A percentile compares a stretch with the other conserved stretches of the same genome.
Conservation (phyloP, 495 filamentous ascomycete species). For the Daldinia childiae region DNA sequence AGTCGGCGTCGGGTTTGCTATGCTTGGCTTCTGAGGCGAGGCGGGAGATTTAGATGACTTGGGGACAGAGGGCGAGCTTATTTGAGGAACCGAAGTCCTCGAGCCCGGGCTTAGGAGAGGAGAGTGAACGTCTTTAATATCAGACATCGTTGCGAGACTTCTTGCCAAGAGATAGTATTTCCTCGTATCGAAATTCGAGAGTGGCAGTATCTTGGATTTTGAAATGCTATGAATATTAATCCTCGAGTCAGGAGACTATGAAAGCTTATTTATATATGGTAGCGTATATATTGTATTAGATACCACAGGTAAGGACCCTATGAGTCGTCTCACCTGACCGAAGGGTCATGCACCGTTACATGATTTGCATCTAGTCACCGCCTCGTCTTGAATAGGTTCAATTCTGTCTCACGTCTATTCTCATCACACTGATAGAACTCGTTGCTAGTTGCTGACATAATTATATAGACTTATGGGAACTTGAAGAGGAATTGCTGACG, state of each 20-base stretch:
- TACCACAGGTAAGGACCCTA: not conserved
- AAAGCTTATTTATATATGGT: slow-evolving; percentile 17
- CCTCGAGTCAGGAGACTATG: not conserved
- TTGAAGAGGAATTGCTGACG: slow-evolving; percentile 27
- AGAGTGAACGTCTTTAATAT: slow-evolving; percentile 36
- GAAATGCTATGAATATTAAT: not conserved
- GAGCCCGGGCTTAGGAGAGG: slow-evolving; percentile 28
- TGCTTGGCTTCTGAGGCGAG: slow-evolving; percentile 21
- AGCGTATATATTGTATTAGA: not conserved
- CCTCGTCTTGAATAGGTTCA: slow-evolving; percentile 9
- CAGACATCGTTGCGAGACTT: slow-evolving; percentile 21
- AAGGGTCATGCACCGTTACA: slow-evolving; percentile 27
- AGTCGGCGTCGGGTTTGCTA: slow-evolving; percentile 17
- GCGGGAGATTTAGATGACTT: slow-evolving; percentile 25
- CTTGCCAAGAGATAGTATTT: slow-evolving; percentile 3
- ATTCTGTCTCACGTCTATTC: slow-evolving; percentile 23
- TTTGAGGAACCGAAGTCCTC: slow-evolving; percentile 23
- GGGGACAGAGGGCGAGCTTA: slow-evolving; percentile 21
- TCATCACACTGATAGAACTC: not conserved
- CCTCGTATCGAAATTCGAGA: not conserved
- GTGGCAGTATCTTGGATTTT: not conserved
- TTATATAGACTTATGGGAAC: not conserved
- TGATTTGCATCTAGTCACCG: slow-evolving; percentile 25
- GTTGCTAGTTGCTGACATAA: slow-evolving; percentile 29
- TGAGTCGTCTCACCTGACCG: slow-evolving; percentile 11